A percentile compares a stretch with the other conserved stretches of the same genome.
These are phyloP conservation scores for Blechomonas ayalai DNA, from an alignment of 208 protist genomes.

Conservation along the genomic window DNA sequence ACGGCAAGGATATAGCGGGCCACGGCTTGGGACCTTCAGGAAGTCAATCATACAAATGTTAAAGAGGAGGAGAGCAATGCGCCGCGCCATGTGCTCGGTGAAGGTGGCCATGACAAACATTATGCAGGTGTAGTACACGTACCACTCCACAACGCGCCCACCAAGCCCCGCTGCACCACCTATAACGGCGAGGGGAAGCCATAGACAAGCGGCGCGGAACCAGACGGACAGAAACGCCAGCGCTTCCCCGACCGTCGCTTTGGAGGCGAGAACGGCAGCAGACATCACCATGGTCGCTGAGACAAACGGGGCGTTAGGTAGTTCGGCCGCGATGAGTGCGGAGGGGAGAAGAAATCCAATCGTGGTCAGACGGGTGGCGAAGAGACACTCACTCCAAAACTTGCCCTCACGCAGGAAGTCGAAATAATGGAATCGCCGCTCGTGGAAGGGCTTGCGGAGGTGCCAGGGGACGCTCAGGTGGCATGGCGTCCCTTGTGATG, in stretches of 20 bases:
- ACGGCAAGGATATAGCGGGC: constrained; percentile 42
- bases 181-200: constrained; percentile 69
- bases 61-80: constrained; percentile 84
- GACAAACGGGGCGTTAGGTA: constrained; percentile 50
- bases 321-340: constrained; percentile 42
- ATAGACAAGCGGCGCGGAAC: constrained; percentile 59
- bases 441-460: constrained; percentile 16
- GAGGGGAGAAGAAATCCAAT: constrained; percentile 54
- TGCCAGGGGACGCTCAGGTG: constrained; percentile 64
- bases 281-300: constrained; percentile 62
- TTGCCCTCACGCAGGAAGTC: constrained; percentile 39
- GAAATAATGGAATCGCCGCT: constrained; percentile 44
- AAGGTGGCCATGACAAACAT: constrained; percentile 79
- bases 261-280: constrained; percentile 51
- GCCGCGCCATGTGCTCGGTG: constrained; percentile 59
- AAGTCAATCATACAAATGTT: constrained; percentile 77
- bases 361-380: constrained; percentile 60
- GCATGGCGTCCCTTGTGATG: constrained; percentile 3
- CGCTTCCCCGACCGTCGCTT: constrained; percentile 61
- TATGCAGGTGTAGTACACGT: constrained; percentile 61
- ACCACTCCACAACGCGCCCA: constrained; percentile 58
- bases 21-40: constrained; percentile 22
- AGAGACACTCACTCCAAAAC: constrained; percentile 81
- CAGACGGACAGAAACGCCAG: constrained; percentile 68
- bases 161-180: constrained; percentile 48